Base-by-base conservation (phyloP, 2,329 filamentous ascomycete species). In the Cytospora mali region DNA sequence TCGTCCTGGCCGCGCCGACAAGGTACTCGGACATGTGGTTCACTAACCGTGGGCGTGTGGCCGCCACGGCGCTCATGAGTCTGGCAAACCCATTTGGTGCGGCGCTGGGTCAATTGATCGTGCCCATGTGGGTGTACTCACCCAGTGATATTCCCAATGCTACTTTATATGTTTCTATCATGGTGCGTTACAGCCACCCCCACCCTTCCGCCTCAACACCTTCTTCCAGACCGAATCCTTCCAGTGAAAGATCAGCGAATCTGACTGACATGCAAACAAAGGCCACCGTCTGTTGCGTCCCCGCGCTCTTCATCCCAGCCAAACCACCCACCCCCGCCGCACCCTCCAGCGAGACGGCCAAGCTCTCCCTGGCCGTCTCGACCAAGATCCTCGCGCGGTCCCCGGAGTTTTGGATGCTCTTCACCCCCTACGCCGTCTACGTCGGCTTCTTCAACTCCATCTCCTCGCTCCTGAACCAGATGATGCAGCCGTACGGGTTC, bases 11-110 rank as follows among this genome's bases (percentile, higher is more conserved):
- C 7, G 92, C 94, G 0, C 94, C 95, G 0, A 94, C 95, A 0
- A 83, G 92, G 66, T 99, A 96, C 76, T 95, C 91, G 60, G 93
- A 97, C 73, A 80, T 97, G 64, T 98, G 95, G 95, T 98, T 98
- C 77, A 93, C 92, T 1, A 88, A 90, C 69, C 79, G 81, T 13
- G 94, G 93, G 9, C 86, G 95, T 60, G 91, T 97, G 14, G 89
- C 90, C 59, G 94, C 94, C 21, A 98, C 94, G 0, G 95, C 94
- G 1, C 71, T 97, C 39, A 88, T 89, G 25, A 93, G 88, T 64
- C 77, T 98, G 62, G 92, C 94, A 4, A 98, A 97, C 74, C 94
- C 94, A 0, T 84, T 98, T 57, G 94, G 94, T 16, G 93, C 90
- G 25, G 94, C 94, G 7, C 78, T 97, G 55, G 94, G 92, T 4